Evolutionary conservation across 768 basidiomycete species (phyloP), one percentile per base, ranked within the genome.

Genomic region (Tulasnella sp.): DNA sequence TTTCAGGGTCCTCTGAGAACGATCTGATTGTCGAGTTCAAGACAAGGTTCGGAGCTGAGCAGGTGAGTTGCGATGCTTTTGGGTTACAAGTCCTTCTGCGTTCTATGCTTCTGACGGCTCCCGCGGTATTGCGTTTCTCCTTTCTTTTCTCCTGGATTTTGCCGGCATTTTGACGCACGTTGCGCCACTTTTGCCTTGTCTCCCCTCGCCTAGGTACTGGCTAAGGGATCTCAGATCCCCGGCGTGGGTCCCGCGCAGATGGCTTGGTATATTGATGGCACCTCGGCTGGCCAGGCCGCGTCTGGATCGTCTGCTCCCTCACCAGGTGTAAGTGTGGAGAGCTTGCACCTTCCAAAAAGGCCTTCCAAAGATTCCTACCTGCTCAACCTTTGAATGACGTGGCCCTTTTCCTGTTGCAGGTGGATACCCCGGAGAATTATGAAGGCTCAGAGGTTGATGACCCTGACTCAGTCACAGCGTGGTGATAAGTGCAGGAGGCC

Each of bases 1-100:
- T 69, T 31, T 64, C 73, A 8, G 82, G 80, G n/a, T 68, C 70
- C 51, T 83, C 80, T 7, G 81, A 80, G 62, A 29, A 46, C 25
- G 57, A 59, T 51, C 66, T 83, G 30, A 64, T 88, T 4, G 83
- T 89, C 3, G 65, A 79, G 22, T 92, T 92, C 76, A 80, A 76
- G 65, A 82, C 79, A 43, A 80, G 89, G 57, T 73, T 75, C 25
- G 82, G 77, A 22, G 89, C 90, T 11, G 89, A 92, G 70, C 84
- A 85, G 77, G 87, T 86, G 54, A 38, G 54, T 45, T 48, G 27
- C 46, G 46, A 21, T 29, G 19, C 7, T 48, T 29, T 29, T 48
- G 21, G 27, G 19, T 48, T 48, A 11, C 19, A n/a, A 5, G n/a
- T 11, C n/a, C 7, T 22, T 21, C 21, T 5, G 7, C n/a, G 46